Percentiles rank a stretch among this genome's conserved stretches.
These are phyloP conservation scores for Sinapis alba DNA, from an alignment of 441 rosid species.

Conservation along the genomic window DNA sequence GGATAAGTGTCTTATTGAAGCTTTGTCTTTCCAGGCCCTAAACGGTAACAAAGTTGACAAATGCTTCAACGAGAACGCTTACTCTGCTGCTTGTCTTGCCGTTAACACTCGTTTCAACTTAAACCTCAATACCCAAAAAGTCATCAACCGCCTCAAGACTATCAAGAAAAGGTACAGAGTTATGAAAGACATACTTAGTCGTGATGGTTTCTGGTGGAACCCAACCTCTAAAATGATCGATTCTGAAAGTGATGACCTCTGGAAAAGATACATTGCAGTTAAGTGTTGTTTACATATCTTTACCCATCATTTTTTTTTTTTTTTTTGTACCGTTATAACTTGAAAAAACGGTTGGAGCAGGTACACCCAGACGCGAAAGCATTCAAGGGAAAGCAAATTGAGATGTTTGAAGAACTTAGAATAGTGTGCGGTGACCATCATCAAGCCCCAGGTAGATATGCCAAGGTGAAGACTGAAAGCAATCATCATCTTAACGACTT, in stretches of 20 bases:
- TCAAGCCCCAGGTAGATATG: constrained; percentile 74
- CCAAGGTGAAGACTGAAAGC: constrained; percentile 65
- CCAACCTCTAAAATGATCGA: constrained; percentile 67
- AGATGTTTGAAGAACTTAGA: constrained; percentile 84
- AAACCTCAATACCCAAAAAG: constrained; percentile 81
- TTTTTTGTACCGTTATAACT: not conserved
- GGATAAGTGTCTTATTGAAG: constrained; percentile 91
- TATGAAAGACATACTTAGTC: constrained; percentile 78
- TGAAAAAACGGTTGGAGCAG: constrained; percentile 43
- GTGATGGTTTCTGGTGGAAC: constrained; percentile 82
- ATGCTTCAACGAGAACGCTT: constrained; percentile 85
- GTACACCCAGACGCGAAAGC: constrained; percentile 79
- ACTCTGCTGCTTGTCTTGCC: constrained; percentile 73
- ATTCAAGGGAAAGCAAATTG: constrained; percentile 78
- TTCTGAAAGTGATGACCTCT: constrained; percentile 72
- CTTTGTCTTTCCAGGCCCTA: constrained; percentile 77
- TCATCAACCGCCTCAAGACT: constrained; percentile 80
- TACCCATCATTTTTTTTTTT: not conserved
- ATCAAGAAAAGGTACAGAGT: constrained; percentile 86
- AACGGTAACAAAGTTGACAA: constrained; percentile 85
- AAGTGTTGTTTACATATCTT: too few species aligned
- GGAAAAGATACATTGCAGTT: constrained; percentile 83
- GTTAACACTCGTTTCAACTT: constrained; percentile 73
- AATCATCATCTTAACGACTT: constrained; percentile 39
- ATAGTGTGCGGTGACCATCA: constrained; percentile 85